phyloP scores from a whole-genome alignment of 2,329 filamentous ascomycete genomes.

The Cylindrodendrum hubeiense region DNA sequence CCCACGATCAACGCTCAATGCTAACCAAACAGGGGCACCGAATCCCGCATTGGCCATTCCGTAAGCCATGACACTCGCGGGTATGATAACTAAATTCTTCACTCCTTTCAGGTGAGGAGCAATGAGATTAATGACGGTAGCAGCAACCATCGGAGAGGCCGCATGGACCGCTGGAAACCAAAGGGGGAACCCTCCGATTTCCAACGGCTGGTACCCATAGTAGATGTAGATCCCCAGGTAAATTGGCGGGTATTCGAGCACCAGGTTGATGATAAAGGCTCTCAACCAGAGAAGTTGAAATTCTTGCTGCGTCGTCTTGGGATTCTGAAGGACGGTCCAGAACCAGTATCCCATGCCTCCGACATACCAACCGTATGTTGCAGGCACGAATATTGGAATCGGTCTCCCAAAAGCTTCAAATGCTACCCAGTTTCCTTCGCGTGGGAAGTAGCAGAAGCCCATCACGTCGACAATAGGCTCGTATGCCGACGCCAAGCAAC shows the following conservation, averaged over 20 bases:
- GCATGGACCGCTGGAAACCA: constrained; percentile 15
- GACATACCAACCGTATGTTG: constrained; percentile 14
- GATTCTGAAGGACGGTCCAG: constrained; percentile 6
- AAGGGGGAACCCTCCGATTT: constrained; percentile 6
- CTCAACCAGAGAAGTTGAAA: constrained; percentile 1
- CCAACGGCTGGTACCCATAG: constrained; percentile 8
- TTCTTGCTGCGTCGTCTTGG: constrained; percentile 1
- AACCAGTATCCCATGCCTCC: constrained; percentile 17
- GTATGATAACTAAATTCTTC: background rate
- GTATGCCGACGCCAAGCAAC: constrained; percentile 2
- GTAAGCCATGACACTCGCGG: background rate
- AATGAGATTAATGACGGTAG: constrained; percentile 2
- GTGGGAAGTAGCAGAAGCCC: constrained; percentile 12
- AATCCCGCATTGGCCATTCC: constrained; percentile 12
- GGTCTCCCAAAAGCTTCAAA: constrained; percentile 14
- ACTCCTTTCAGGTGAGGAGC: background rate
- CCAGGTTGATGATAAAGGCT: constrained; percentile 5
- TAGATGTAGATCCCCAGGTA: constrained; percentile 7
- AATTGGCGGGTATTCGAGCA: constrained; percentile 9
- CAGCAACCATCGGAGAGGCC: constrained; percentile 1
- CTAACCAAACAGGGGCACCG: constrained; percentile 8
- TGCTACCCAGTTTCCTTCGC: constrained; percentile 8
- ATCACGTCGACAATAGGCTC: constrained; percentile 9
- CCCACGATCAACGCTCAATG: constrained; percentile 1
- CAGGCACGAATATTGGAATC: constrained; percentile 3